Evolutionary conservation across 2,329 filamentous ascomycete species (phyloP).

Genomic region (Mycosphaerella sp.): DNA sequence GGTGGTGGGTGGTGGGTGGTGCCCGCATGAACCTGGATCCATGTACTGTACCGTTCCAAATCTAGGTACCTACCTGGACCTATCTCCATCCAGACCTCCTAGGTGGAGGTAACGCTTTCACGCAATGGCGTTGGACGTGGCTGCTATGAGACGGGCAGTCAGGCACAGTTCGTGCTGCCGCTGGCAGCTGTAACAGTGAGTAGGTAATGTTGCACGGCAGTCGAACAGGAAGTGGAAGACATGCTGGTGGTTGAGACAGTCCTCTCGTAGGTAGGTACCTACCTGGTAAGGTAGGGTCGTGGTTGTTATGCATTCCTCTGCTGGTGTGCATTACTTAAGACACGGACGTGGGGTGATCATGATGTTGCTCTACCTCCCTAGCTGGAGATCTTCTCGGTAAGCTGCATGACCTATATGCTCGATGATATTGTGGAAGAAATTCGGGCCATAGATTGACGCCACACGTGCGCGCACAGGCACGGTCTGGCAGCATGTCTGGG

Average conservation of each 20-base stretch:
- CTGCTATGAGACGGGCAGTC: background rate
- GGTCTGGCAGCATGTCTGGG: background rate
- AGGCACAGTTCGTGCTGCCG: background rate
- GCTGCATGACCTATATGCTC: background rate
- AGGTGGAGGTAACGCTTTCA: background rate
- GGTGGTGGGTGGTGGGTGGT: background rate
- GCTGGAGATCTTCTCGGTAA: background rate
- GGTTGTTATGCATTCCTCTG: background rate
- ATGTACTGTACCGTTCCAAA: too few relatives aligned
- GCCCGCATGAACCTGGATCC: too few relatives aligned
- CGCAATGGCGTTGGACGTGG: background rate
- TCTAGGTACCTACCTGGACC: too few relatives aligned
- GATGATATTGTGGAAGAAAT: background rate
- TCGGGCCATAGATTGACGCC: background rate
- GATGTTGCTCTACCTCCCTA: background rate
- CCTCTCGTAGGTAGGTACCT: background rate
- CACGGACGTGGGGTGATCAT: background rate
- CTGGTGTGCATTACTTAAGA: background rate
- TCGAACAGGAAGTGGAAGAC: background rate
- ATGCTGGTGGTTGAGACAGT: background rate
- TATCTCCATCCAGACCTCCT: too few relatives aligned
- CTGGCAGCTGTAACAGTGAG: background rate
- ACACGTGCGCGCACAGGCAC: background rate
- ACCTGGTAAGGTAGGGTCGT: background rate
- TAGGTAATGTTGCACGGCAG: background rate